Conservation (phyloP, 2,329 filamentous ascomycete species). For the Botrytis porri region DNA sequence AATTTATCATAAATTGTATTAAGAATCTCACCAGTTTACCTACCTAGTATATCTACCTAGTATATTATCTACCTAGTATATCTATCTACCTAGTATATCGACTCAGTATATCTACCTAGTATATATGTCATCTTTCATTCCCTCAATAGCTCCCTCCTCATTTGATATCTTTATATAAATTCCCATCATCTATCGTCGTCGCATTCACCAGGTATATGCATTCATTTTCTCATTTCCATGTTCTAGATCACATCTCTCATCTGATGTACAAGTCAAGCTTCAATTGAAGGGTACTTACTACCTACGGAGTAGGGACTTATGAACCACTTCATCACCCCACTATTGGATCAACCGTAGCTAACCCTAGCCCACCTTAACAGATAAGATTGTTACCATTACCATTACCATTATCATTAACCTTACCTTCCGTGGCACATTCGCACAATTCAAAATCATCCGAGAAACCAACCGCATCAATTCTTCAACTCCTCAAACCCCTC, state of each 20-base stretch:
- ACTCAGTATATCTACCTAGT: not conserved
- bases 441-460: conserved; percentile 7
- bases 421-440: not conserved
- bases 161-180: not conserved
- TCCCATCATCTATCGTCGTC: not conserved
- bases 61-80: no score
- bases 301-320: no score
- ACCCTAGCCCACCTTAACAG: not conserved
- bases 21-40: not conserved
- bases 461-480: not conserved
- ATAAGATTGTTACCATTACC: not conserved
- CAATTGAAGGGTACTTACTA: not conserved
- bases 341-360: not conserved
- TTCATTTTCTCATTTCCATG: not conserved
- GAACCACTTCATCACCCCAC: not conserved
- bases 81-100: not conserved
- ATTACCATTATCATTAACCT: not conserved
- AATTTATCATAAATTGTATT: not conserved
- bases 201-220: not conserved
- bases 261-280: not conserved
- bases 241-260: not conserved
- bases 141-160: not conserved
- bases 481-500: not conserved
- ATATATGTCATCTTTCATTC: not conserved
- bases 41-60: not conserved